Percentiles rank a stretch among this genome's conserved stretches.
Evolutionary conservation across 2,329 filamentous ascomycete species (phyloP).

Genomic region (Gliomastix tumulicola): DNA sequence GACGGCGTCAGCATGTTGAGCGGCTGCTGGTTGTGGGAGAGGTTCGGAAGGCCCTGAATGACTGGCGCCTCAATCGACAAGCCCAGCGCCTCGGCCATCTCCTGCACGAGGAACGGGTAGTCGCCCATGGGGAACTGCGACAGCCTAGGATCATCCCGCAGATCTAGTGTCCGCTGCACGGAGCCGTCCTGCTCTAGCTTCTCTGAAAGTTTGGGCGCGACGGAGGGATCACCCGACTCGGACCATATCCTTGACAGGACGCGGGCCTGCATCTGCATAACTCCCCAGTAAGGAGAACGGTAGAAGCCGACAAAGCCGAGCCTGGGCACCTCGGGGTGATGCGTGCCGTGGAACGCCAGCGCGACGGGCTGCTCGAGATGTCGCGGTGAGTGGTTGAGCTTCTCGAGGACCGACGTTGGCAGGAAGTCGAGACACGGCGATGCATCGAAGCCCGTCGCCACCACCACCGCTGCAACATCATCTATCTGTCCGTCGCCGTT

Average conservation of each 20-base stretch:
- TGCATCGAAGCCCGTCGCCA: slow-evolving; percentile 70
- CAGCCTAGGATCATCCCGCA: slow-evolving; percentile 43
- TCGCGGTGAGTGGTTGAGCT: slow-evolving; percentile 48
- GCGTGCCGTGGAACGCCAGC: slow-evolving; percentile 60
- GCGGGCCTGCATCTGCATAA: slow-evolving; percentile 80
- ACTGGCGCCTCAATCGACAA: slow-evolving; percentile 34
- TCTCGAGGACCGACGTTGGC: slow-evolving; percentile 43
- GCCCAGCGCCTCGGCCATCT: slow-evolving; percentile 53
- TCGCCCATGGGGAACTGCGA: slow-evolving; percentile 81
- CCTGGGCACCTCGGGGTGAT: slow-evolving; percentile 52
- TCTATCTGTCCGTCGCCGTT: slow-evolving; percentile 27
- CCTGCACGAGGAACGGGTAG: slow-evolving; percentile 69
- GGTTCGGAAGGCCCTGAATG: slow-evolving; percentile 12
- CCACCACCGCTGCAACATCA: slow-evolving; percentile 59
- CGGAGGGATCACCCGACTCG: slow-evolving; percentile 10
- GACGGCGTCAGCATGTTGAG: slow-evolving; percentile 52
- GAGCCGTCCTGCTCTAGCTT: slow-evolving; percentile 37
- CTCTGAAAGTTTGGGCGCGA: slow-evolving; percentile 12
- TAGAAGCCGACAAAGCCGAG: slow-evolving; percentile 81
- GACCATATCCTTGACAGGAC: slow-evolving; percentile 58
- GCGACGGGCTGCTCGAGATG: slow-evolving; percentile 55
- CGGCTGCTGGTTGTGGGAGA: slow-evolving; percentile 31
- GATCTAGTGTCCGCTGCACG: slow-evolving; percentile 35
- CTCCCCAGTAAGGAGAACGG: slow-evolving; percentile 76
- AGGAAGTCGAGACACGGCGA: slow-evolving; percentile 59